A percentile compares a stretch with the other conserved stretches of the same genome.
phyloP scores from a whole-genome alignment of 1,139 yeast genomes.

The Geotrichum europaeum region DNA sequence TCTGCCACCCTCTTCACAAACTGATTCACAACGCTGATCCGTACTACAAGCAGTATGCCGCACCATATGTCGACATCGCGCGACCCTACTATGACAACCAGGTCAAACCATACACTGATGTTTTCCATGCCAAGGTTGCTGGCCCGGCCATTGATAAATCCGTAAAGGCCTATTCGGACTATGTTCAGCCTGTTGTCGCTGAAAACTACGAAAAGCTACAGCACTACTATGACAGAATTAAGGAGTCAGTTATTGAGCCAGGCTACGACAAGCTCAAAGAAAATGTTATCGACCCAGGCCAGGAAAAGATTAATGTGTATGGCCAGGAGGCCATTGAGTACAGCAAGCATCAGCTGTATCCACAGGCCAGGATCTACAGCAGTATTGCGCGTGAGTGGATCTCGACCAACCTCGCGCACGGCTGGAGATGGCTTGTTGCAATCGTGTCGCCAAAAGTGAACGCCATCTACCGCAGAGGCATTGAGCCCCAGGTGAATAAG shows the following conservation, averaged over 20 bases:
- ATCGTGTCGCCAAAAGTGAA: constrained; percentile 4
- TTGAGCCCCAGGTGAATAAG: constrained; percentile 30
- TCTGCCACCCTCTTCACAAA: background rate
- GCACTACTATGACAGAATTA: background rate
- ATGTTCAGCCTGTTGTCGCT: background rate
- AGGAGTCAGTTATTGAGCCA: background rate
- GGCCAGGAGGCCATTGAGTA: background rate
- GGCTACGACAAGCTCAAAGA: background rate
- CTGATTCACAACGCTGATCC: background rate
- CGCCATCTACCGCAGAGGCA: constrained; percentile 14
- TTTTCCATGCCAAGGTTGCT: background rate
- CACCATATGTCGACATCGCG: constrained; percentile 20
- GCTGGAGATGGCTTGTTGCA: constrained; percentile 6
- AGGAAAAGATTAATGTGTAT: background rate
- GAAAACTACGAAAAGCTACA: background rate
- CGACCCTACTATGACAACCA: background rate
- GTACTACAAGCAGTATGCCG: constrained; percentile 18
- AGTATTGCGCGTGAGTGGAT: background rate
- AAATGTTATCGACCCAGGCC: background rate
- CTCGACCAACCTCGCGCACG: background rate
- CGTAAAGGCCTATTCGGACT: background rate
- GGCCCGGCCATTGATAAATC: background rate
- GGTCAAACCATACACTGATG: background rate
- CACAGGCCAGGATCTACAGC: background rate
- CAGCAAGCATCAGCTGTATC: background rate